phyloP scores from a whole-genome alignment of 306 rosid genomes.

The Arachis hypogaea region DNA sequence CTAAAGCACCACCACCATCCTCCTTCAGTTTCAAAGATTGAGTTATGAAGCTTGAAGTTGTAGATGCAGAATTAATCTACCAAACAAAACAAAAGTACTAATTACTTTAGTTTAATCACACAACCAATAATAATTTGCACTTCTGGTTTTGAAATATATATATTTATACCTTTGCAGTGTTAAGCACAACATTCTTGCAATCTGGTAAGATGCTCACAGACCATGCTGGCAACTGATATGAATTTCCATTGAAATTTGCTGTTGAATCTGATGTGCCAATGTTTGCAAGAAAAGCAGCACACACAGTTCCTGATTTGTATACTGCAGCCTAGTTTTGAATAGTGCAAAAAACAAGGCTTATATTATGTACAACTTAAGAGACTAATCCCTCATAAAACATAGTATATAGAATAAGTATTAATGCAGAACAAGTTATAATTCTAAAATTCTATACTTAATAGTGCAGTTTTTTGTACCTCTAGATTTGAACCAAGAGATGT shows the following conservation, averaged over 20 bases:
- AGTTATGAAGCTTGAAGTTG: slow-evolving; percentile 59
- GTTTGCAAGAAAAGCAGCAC: slow-evolving; percentile 94
- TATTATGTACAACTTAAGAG: slow-evolving; percentile 5
- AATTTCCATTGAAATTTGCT: slow-evolving; percentile 74
- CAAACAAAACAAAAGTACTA: slow-evolving; percentile 25
- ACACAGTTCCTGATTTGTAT: slow-evolving; percentile 69
- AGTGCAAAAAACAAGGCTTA: not conserved
- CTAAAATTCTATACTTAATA: too few relatives aligned
- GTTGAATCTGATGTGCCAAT: slow-evolving; percentile 63
- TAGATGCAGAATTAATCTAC: slow-evolving; percentile 80
- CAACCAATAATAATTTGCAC: too few relatives aligned
- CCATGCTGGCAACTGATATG: slow-evolving; percentile 93
- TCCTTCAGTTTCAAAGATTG: slow-evolving; percentile 43
- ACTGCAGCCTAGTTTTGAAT: slow-evolving; percentile 71
- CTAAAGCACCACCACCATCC: slow-evolving; percentile 51
- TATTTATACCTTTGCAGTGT: slow-evolving; percentile 87
- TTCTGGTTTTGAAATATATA: too few relatives aligned
- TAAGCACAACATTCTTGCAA: slow-evolving; percentile 90
- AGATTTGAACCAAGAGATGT: slow-evolving; percentile 71
- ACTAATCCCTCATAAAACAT: slow-evolving; percentile 6
- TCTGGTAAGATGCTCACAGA: slow-evolving; percentile 99
- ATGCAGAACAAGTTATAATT: not conserved
- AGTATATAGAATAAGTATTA: slow-evolving; percentile 2
- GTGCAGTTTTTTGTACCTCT: slow-evolving; percentile 57
- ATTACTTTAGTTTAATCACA: too few relatives aligned